These are phyloP conservation scores for Cladochytrium replicatum DNA, from an alignment of 192 early-diverging fungal species.

Conservation along the genomic window DNA sequence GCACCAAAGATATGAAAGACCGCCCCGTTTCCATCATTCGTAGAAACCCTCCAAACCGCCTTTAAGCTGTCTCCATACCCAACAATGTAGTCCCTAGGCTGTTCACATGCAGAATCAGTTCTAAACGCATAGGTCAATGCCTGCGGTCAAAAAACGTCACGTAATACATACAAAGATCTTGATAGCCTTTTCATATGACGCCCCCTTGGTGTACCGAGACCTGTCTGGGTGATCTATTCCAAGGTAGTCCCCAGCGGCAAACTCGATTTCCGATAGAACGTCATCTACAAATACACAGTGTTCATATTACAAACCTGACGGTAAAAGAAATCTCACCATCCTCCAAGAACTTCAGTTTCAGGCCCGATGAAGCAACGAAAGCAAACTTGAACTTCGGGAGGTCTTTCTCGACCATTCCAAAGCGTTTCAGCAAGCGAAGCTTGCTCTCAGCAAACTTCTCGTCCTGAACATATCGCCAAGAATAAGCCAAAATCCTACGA, in stretches of 20 bases:
- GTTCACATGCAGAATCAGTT: too few relatives aligned
- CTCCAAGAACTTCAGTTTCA: slow-evolving; percentile 25
- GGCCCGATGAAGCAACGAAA: slow-evolving; percentile 5
- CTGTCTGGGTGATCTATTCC: slow-evolving; percentile 38
- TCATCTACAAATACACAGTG: slow-evolving; percentile 10
- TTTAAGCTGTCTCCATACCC: too few relatives aligned
- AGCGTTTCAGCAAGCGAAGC: slow-evolving; percentile 53
- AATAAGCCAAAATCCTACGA: neutral
- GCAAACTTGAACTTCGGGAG: slow-evolving; percentile 55
- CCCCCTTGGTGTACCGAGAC: slow-evolving; percentile 14
- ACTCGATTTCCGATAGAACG: slow-evolving; percentile 15
- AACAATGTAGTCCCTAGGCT: too few relatives aligned
- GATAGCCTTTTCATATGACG: slow-evolving; percentile 27
- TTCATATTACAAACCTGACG: neutral
- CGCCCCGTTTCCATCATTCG: too few relatives aligned
- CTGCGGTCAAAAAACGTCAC: too few relatives aligned
- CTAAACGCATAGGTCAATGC: too few relatives aligned
- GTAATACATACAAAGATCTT: slow-evolving; percentile 41
- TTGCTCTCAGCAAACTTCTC: slow-evolving; percentile 64
- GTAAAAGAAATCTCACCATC: slow-evolving; percentile 23
- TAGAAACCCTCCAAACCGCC: too few relatives aligned
- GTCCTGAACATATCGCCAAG: slow-evolving; percentile 28
- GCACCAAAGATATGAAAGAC: too few relatives aligned
- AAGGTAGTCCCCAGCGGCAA: slow-evolving; percentile 11
- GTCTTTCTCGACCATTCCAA: slow-evolving; percentile 78